Conservation (phyloP, 176 grass and related monocot species). For the Avena sativa region DNA sequence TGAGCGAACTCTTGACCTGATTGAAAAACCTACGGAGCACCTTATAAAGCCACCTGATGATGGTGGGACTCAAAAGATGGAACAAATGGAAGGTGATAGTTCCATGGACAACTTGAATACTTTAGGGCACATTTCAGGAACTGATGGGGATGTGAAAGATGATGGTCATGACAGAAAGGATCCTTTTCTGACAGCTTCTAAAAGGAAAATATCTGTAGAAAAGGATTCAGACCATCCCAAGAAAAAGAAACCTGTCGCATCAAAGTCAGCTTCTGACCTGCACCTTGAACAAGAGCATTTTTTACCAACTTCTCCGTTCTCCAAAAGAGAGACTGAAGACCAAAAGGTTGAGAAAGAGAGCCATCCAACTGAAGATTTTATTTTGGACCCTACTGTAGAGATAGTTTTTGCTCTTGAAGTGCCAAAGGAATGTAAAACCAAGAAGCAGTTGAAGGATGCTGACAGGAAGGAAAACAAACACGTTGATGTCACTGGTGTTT, state of each 20-base stretch:
- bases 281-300: slow-evolving; percentile 35
- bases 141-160: slow-evolving; percentile 33
- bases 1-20: slow-evolving; percentile 49
- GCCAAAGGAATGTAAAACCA: slow-evolving; percentile 42
- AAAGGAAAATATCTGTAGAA: slow-evolving; percentile 48
- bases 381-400: slow-evolving; percentile 47
- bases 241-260: slow-evolving; percentile 40
- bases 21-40: slow-evolving; percentile 49
- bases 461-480: slow-evolving; percentile 55
- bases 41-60: slow-evolving; percentile 53
- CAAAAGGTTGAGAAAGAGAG: slow-evolving; percentile 48
- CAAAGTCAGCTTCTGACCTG: slow-evolving; percentile 45
- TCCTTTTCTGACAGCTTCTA: slow-evolving; percentile 41
- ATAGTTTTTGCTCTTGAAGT: slow-evolving; percentile 51
- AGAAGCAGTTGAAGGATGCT: slow-evolving; percentile 49
- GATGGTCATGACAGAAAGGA: slow-evolving; percentile 39
- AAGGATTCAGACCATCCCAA: slow-evolving; percentile 45
- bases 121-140: slow-evolving; percentile 37
- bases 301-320: slow-evolving; percentile 29
- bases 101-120: slow-evolving; percentile 42
- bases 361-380: slow-evolving; percentile 28
- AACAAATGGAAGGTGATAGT: slow-evolving; percentile 45
- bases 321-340: slow-evolving; percentile 44
- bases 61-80: slow-evolving; percentile 48
- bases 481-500: slow-evolving; percentile 30